These are phyloP conservation scores for Mortierella sp. DNA, from an alignment of 371 early-diverging fungal genomes.

Conservation along the genomic window DNA sequence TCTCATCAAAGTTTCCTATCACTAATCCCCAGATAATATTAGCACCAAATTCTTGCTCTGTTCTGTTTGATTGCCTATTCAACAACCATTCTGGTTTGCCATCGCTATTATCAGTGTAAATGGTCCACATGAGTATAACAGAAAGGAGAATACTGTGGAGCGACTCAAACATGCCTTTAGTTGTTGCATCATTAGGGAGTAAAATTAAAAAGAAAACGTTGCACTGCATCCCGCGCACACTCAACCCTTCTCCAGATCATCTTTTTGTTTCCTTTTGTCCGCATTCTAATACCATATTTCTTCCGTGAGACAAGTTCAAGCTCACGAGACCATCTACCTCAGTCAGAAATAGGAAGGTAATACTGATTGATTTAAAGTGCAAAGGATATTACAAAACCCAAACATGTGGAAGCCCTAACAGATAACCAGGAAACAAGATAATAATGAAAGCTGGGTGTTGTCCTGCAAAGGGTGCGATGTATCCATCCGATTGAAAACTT, in stretches of 20 bases:
- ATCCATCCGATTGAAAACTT: slow-evolving; percentile 57
- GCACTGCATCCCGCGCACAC: neutral
- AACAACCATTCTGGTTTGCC: neutral
- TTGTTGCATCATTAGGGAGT: slow-evolving; percentile 40
- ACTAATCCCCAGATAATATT: neutral
- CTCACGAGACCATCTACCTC: neutral
- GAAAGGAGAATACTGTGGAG: neutral
- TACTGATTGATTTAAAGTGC: neutral
- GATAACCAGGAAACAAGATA: neutral
- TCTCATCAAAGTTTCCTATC: neutral
- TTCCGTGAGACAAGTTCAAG: neutral
- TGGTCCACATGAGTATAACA: neutral
- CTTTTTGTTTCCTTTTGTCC: neutral
- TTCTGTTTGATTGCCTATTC: neutral
- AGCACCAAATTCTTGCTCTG: neutral
- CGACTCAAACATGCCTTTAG: slow-evolving; percentile 51
- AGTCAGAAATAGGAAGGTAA: neutral
- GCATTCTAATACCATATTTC: neutral
- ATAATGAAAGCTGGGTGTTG: neutral
- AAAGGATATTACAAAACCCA: neutral
- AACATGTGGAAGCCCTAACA: neutral
- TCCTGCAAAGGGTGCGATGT: slow-evolving; percentile 50
- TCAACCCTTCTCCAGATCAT: neutral
- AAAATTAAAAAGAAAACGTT: neutral
- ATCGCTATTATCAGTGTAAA: neutral